Evolutionary conservation across 169 alveolate species (phyloP).

Genomic region (Perkinsus chesapeaki): DNA sequence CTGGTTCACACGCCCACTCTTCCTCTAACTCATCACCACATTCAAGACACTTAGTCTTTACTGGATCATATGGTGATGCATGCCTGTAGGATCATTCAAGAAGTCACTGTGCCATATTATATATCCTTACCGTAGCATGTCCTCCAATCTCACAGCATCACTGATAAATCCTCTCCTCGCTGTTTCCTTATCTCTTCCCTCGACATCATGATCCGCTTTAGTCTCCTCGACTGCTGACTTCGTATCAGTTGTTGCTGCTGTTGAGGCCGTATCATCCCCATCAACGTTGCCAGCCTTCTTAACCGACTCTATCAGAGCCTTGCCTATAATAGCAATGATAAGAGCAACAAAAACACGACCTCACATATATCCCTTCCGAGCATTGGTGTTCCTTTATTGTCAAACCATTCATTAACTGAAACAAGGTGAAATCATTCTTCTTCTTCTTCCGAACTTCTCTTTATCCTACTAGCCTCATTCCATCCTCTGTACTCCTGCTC

Average conservation of each 20-base stretch:
- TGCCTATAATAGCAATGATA: background rate
- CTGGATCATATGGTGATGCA: background rate
- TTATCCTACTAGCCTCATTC: background rate
- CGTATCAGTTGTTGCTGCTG: background rate
- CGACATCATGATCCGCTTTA: background rate
- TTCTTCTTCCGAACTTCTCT: no score
- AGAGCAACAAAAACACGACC: background rate
- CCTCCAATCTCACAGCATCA: background rate
- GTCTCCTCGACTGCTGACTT: background rate
- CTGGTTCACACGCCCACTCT: background rate
- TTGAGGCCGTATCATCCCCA: background rate
- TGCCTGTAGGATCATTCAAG: background rate
- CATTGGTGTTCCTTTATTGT: background rate
- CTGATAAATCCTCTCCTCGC: background rate
- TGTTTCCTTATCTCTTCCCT: background rate
- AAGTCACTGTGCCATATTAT: background rate
- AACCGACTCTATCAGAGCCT: background rate
- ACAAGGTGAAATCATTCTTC: no score
- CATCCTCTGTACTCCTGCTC: background rate
- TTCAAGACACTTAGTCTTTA: background rate
- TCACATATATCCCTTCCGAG: background rate
- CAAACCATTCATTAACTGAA: background rate
- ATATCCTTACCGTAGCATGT: background rate
- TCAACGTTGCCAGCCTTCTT: background rate
- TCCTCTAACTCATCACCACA: background rate